Conservation (phyloP, 106 monocot species). For the Vanilla planifolia region DNA sequence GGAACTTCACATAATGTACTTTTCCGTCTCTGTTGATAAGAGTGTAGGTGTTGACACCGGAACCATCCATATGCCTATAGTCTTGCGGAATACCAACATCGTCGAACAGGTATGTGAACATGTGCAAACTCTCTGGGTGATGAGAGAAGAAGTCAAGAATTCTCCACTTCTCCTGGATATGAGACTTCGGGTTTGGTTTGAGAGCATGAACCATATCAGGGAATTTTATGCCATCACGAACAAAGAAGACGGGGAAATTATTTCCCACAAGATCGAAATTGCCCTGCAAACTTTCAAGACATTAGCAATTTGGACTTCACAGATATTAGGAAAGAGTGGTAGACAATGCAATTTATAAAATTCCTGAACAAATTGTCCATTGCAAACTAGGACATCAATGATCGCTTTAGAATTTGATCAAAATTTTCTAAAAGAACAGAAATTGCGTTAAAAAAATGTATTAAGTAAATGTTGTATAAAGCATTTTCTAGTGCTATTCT, state of each 20-base stretch:
- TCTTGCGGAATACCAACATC: slow-evolving; percentile 39
- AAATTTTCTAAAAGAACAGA: too few species aligned
- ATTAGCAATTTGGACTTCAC: too few species aligned
- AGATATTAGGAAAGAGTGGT: too few species aligned
- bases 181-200: slow-evolving; percentile 11
- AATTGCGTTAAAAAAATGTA: too few species aligned
- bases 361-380: too few species aligned
- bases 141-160: slow-evolving; percentile 9
- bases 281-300: too few species aligned
- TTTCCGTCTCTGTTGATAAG: slow-evolving; percentile 37
- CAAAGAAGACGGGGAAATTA: slow-evolving; percentile 19
- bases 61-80: slow-evolving; percentile 55
- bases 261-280: slow-evolving; percentile 21
- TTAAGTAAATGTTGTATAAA: too few species aligned
- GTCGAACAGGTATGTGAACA: slow-evolving; percentile 47
- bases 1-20: slow-evolving; percentile 27
- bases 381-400: too few species aligned
- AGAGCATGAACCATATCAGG: slow-evolving; percentile 22
- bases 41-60: slow-evolving; percentile 47
- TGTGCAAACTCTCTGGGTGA: slow-evolving; percentile 12
- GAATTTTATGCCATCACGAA: slow-evolving; percentile 21
- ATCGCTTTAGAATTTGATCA: too few species aligned
- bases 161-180: slow-evolving; percentile 9
- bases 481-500: too few species aligned
- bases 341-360: too few species aligned